Evolutionary conservation across 306 rosid genomes (phyloP), one percentile per base, ranked within the genome.

Genomic region (Chamaecrista fasciculata): DNA sequence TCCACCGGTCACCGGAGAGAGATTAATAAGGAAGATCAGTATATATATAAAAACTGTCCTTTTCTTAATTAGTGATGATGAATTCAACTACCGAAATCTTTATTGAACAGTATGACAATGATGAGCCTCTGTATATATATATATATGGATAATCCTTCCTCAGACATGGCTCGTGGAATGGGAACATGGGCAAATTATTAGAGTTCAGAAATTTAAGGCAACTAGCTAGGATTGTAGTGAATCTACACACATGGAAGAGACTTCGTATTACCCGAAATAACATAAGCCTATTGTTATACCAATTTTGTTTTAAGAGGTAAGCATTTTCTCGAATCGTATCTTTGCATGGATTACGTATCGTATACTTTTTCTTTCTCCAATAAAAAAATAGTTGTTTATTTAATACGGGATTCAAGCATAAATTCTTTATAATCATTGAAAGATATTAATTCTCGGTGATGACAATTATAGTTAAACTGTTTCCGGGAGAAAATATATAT

Each of bases 321-420:
- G 42, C 11, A n/a, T 8, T 8, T 58, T 33, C n/a, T 19, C 19
- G 4, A 47, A 28, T 59, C 16, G 3, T 33, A 39, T 18, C 25
- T 59, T 58, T 59, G 46, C 65, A 33, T 3, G 46, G 65, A 31
- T 59, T 34, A 34, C 44, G n/a, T 59, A 34, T 46, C 65, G 16
- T 59, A 59, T 33, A n/a, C 12, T 8, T 58, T 8, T 57, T 16
- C 24, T 29, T 31, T 8, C 65, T 5, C 8, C n/a, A 5, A 16
- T 26, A 8, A 8, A n/a, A 1, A 1, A n/a, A 29, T 57, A 0
- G 5, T n/a, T n/a, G n/a, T 57, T 58, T 18, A 10, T 29, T 29
- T 57, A 29, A 29, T 8, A 15, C 8, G 65, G 9, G 14, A 49
- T 20, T 49, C 56, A 7, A 20, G 56, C 26, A 20, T 47, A 49